These are phyloP conservation scores for Ophiostoma perfectum DNA, from an alignment of 2,329 filamentous ascomycete species.

Conservation along the genomic window DNA sequence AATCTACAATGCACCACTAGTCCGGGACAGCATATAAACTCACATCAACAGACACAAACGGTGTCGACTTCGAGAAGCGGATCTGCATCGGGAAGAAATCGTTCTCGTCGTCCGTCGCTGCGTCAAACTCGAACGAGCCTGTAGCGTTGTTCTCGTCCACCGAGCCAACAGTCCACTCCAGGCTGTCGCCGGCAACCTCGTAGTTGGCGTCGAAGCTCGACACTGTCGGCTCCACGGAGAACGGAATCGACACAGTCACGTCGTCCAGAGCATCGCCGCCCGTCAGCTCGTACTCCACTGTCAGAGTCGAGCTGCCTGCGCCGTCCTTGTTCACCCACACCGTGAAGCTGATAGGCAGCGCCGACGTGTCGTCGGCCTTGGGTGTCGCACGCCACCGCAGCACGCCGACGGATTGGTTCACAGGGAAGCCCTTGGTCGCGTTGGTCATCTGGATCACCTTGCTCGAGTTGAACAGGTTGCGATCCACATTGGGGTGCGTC, in stretches of 20 bases:
- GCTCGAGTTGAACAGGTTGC: conserved; percentile 72
- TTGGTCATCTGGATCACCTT: conserved; percentile 90
- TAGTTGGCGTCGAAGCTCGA: conserved; percentile 93
- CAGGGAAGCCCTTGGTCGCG: conserved; percentile 78
- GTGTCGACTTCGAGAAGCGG: conserved; percentile 76
- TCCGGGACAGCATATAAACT: conserved; percentile 37
- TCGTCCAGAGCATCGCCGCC: conserved; percentile 73
- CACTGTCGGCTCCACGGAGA: conserved; percentile 77
- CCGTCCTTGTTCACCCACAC: conserved; percentile 93
- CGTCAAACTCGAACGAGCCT: conserved; percentile 94
- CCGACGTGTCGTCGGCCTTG: conserved; percentile 70
- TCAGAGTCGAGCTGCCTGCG: conserved; percentile 77
- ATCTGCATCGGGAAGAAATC: conserved; percentile 98
- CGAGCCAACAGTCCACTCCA: conserved; percentile 89
- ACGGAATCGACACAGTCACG: conserved; percentile 84
- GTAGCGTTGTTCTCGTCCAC: conserved; percentile 76
- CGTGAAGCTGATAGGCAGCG: conserved; percentile 90
- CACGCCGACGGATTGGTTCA: conserved; percentile 89
- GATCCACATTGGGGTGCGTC: conserved; percentile 95
- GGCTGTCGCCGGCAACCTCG: conserved; percentile 82
- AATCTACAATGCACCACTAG: no score
- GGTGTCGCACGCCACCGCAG: conserved; percentile 86
- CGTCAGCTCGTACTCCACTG: conserved; percentile 90
- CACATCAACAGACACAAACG: conserved; percentile 85
- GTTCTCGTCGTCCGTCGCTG: conserved; percentile 76